Conservation (phyloP, 495 filamentous ascomycete species). For the Aspergillus campestris region DNA sequence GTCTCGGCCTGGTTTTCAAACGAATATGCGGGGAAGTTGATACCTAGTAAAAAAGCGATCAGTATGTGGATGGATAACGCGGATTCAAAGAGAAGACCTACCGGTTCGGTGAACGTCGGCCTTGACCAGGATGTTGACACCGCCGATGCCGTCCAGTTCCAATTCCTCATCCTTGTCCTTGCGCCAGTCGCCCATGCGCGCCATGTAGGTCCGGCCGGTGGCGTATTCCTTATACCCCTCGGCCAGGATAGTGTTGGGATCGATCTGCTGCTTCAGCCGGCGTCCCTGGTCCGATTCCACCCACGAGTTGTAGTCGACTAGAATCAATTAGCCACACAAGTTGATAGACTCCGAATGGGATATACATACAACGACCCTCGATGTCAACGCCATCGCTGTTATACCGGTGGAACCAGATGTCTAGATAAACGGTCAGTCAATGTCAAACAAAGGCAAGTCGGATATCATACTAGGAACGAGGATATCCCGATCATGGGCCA, state of each 20-base stretch:
- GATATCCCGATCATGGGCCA: conserved; percentile 86
- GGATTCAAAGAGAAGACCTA: conserved; percentile 29
- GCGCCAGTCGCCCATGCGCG: conserved; percentile 81
- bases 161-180: conserved; percentile 86
- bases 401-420: conserved; percentile 98
- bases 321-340: conserved; percentile 6
- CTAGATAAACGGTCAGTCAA: conserved; percentile 31
- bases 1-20: conserved; percentile 99
- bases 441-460: neutral
- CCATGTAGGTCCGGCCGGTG: conserved; percentile 81
- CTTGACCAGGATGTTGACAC: conserved; percentile 95
- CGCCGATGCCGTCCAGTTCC: conserved; percentile 89
- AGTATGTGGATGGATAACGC: neutral
- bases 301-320: conserved; percentile 99
- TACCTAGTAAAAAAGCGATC: conserved; percentile 44
- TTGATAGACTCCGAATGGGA: neutral
- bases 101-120: conserved; percentile 93
- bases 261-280: conserved; percentile 60
- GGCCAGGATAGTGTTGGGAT: conserved; percentile 72
- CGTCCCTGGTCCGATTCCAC: conserved; percentile 81
- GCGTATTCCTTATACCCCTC: conserved; percentile 94
- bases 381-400: conserved; percentile 64
- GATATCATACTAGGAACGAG: conserved; percentile 81
- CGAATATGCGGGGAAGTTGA: conserved; percentile 95
- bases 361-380: conserved; percentile 79